phyloP scores from a whole-genome alignment of 164 flowering plant species.

The Kingdonia uniflora region DNA sequence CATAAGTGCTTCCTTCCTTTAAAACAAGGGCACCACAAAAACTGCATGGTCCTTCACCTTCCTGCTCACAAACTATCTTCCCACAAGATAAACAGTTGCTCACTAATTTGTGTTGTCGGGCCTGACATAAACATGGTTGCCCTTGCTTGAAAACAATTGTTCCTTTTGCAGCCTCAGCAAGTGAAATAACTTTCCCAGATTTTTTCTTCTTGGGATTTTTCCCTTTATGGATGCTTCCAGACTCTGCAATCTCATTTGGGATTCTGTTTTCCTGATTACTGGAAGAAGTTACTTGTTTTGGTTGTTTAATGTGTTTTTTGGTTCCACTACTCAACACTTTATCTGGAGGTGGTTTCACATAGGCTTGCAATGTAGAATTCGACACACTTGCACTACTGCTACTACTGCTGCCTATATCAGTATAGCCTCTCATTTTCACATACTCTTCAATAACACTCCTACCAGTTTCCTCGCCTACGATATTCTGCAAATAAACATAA shows the following conservation, averaged over 20 bases:
- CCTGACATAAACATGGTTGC: constrained; percentile 92
- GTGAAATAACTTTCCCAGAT: constrained; percentile 66
- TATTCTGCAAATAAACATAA: constrained; percentile 50
- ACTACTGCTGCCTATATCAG: constrained; percentile 15
- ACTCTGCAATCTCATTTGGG: constrained; percentile 17
- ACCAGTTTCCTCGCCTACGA: constrained; percentile 73
- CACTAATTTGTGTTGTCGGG: constrained; percentile 67
- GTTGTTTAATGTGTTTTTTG: constrained; percentile 36
- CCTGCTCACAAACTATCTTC: constrained; percentile 93
- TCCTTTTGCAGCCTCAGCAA: constrained; percentile 95
- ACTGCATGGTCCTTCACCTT: constrained; percentile 94
- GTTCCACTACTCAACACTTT: constrained; percentile 27
- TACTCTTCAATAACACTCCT: constrained; percentile 71
- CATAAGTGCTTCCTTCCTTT: constrained; percentile 80
- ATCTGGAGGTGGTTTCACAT: constrained; percentile 63
- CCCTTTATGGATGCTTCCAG: constrained; percentile 22
- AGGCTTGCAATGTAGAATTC: constrained; percentile 48
- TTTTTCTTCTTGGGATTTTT: constrained; percentile 64
- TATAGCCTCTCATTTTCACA: constrained; percentile 58
- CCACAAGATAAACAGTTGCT: constrained; percentile 98
- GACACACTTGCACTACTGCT: constrained; percentile 20
- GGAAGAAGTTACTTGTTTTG: constrained; percentile 32
- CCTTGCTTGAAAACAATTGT: constrained; percentile 87
- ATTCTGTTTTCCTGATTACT: constrained; percentile 20
- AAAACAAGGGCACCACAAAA: constrained; percentile 92